phyloP scores from a whole-genome alignment of 495 filamentous ascomycete genomes.

The Parathielavia hyrcaniae region DNA sequence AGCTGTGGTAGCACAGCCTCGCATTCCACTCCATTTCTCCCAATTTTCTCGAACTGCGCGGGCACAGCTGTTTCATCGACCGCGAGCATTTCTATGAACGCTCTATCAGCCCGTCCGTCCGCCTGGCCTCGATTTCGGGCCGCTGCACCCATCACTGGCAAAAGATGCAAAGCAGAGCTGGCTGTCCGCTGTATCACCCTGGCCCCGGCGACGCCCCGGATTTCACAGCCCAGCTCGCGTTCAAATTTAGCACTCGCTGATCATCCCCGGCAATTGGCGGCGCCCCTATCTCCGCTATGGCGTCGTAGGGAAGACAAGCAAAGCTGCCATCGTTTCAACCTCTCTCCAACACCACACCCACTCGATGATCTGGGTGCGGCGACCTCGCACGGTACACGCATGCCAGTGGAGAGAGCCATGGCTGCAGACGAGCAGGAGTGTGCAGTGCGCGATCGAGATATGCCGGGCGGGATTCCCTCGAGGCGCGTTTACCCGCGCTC shows the following conservation, averaged over 20 bases:
- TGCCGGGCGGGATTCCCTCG: constrained; percentile 12
- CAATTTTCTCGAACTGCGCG: constrained; percentile 2
- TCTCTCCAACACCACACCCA: neutral
- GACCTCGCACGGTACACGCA: too few species aligned
- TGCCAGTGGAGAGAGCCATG: neutral
- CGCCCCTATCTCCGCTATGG: neutral
- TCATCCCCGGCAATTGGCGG: neutral
- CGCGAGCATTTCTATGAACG: neutral
- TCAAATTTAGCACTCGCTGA: constrained; percentile 11
- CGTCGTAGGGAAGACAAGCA: neutral
- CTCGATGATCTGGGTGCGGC: neutral
- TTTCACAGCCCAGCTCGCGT: constrained; percentile 1
- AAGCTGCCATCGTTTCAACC: constrained; percentile 2
- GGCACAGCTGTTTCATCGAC: constrained; percentile 22
- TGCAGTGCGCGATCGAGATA: constrained; percentile 14
- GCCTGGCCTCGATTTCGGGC: constrained; percentile 19
- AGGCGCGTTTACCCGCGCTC: constrained; percentile 12
- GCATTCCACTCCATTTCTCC: neutral
- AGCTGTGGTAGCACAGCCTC: constrained; percentile 23
- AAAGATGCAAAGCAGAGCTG: neutral
- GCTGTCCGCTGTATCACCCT: neutral
- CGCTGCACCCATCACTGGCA: constrained; percentile 4
- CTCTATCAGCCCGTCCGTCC: constrained; percentile 10
- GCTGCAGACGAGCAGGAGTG: constrained; percentile 3
- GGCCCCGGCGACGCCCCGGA: neutral